Evolutionary conservation across 768 basidiomycete genomes (phyloP), one percentile per base, ranked within the genome.

Genomic region (Leccinum aurantiacum): DNA sequence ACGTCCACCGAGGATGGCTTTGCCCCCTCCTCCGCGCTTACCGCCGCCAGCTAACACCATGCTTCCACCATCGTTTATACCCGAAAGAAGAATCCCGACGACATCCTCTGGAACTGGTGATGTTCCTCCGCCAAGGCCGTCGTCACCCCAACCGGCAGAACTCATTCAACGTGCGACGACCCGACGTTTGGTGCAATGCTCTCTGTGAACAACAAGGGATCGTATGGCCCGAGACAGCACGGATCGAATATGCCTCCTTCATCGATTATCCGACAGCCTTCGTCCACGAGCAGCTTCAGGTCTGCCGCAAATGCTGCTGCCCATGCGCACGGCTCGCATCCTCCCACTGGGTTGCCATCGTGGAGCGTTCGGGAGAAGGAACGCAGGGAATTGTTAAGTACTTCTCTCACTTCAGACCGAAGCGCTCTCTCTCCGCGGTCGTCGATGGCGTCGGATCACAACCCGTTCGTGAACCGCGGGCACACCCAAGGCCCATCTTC

Each of bases 91-190:
- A 64, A 64, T 79, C 50, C 76, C 77, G 25, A 76, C 78, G 4
- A 72, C 72, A 15, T 78, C 82, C 8, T 75, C 74, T 58, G 72
- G 78, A 22, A 78, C 82, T 5, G 76, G 79, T 48, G 88, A 89
- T 62, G 73, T 76, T 6, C 90, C 90, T 11, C 95, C 95, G 0
- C 89, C 91, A 29, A 81, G 95, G 48, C 96, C 96, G 0, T 89
- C 87, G 4, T 98, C 96, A 0, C 95, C 96, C 2, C 95, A 95
- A 6, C 96, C 95, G 17, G 79, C 89, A 17, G 95, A 98, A 58
- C 89, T 97, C 69, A 87, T 97, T 61, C 89, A 93, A 68, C 90
- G 95, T 14, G 93, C 95, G 10, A 92, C 92, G 4, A 93, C 1
- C 92, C 92, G 1, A 88, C 88, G 7, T 86, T 91, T 65, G 89